Evolutionary conservation across 805 yeast species (phyloP).

Genomic region (Kazachstania psychrophila): DNA sequence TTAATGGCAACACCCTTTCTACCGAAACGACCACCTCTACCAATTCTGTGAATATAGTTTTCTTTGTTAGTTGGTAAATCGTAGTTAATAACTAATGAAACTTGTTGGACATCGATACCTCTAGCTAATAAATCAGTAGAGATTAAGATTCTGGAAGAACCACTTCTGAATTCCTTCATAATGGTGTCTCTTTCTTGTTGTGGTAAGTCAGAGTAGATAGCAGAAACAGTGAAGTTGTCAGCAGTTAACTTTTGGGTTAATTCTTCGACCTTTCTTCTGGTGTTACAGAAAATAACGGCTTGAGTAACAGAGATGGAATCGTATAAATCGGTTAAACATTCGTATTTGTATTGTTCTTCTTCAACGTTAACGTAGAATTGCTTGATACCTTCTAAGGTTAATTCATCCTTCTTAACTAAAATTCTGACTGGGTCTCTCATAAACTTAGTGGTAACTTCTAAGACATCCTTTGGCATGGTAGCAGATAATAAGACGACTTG

Average conservation of each 20-base stretch:
- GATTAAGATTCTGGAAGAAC: slow-evolving; percentile 85
- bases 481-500: slow-evolving; percentile 95
- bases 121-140: slow-evolving; percentile 97
- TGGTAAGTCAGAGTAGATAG: slow-evolving; percentile 96
- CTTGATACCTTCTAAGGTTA: slow-evolving; percentile 88
- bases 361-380: slow-evolving; percentile 88
- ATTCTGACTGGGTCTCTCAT: slow-evolving; percentile 91
- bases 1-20: slow-evolving; percentile 97
- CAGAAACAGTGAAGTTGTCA: slow-evolving; percentile 81
- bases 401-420: slow-evolving; percentile 87
- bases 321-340: slow-evolving; percentile 86
- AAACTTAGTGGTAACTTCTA: slow-evolving; percentile 86
- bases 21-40: slow-evolving; percentile 97
- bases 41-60: slow-evolving; percentile 94
- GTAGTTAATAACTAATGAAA: slow-evolving; percentile 88
- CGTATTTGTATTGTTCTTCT: slow-evolving; percentile 89
- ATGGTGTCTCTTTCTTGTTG: slow-evolving; percentile 91
- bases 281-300: slow-evolving; percentile 96
- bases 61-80: slow-evolving; percentile 90
- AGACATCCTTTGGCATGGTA: slow-evolving; percentile 83
- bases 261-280: slow-evolving; percentile 91
- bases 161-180: slow-evolving; percentile 92
- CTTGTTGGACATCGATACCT: slow-evolving; percentile 98
- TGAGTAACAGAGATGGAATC: slow-evolving; percentile 93
- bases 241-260: slow-evolving; percentile 69